phyloP scores from a whole-genome alignment of 73 alveolate genomes.

The Urostyla sp. region DNA sequence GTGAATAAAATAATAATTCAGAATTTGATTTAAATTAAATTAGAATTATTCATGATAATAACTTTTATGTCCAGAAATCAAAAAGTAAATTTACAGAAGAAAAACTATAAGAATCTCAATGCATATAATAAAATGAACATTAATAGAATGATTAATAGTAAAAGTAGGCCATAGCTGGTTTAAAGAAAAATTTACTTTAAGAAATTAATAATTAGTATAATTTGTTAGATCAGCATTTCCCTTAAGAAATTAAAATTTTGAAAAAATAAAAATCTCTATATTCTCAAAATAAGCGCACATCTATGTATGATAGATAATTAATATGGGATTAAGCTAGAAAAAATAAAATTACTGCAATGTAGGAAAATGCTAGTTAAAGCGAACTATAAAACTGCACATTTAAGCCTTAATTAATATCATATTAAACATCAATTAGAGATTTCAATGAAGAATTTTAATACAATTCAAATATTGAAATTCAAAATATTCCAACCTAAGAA shows the following conservation, averaged over 20 bases:
- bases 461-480: not conserved
- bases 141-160: not conserved
- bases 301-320: constrained; percentile 11
- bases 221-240: not conserved
- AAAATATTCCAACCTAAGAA: too few species aligned
- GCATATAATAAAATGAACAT: not conserved
- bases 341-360: not conserved
- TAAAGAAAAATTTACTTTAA: not conserved
- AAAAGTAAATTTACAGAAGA: not conserved
- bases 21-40: not conserved
- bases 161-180: not conserved
- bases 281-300: not conserved
- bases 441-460: not conserved
- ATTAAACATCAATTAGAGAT: not conserved
- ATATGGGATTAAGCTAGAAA: constrained; percentile 15
- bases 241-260: not conserved
- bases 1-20: not conserved
- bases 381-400: constrained; percentile 18
- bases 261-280: not conserved
- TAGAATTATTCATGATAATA: not conserved
- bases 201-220: not conserved
- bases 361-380: not conserved
- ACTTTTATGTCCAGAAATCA: not conserved
- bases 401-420: constrained; percentile 3
- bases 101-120: not conserved